A percentile compares a stretch with the other conserved stretches of the same genome.
phyloP scores from a whole-genome alignment of 1,284 basidiomycete species.

The Austroboletus novae-zelandiae region DNA sequence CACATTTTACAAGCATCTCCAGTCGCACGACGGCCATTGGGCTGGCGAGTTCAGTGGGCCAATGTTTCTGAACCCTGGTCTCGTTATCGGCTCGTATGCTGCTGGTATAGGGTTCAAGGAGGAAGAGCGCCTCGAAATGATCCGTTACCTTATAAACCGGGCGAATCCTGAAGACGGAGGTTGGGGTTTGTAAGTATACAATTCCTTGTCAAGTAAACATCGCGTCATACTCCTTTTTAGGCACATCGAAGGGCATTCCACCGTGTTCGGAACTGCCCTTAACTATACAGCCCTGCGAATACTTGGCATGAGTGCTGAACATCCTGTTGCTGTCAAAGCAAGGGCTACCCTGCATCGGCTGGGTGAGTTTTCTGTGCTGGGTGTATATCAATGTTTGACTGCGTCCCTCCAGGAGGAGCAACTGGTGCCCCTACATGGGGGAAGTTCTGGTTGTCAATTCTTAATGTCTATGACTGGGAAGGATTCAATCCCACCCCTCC shows the following conservation, averaged over 20 bases:
- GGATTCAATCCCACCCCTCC: slow-evolving; percentile 93
- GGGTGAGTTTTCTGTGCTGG: slow-evolving; percentile 42
- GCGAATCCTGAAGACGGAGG: slow-evolving; percentile 79
- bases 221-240: slow-evolving; percentile 39
- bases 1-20: slow-evolving; percentile 86
- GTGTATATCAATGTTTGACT: not conserved
- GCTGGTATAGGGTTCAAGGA: slow-evolving; percentile 75
- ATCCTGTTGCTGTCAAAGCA: slow-evolving; percentile 78
- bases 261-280: slow-evolving; percentile 92
- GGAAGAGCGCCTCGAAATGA: slow-evolving; percentile 87
- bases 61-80: slow-evolving; percentile 89
- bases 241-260: slow-evolving; percentile 91
- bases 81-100: slow-evolving; percentile 92
- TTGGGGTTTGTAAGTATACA: slow-evolving; percentile 84
- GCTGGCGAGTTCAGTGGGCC: slow-evolving; percentile 90
- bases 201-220: not conserved
- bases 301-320: slow-evolving; percentile 80
- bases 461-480: slow-evolving; percentile 96
- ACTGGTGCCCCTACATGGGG: slow-evolving; percentile 89
- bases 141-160: slow-evolving; percentile 85
- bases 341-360: slow-evolving; percentile 76
- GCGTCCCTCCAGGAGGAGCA: slow-evolving; percentile 65
- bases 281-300: slow-evolving; percentile 90
- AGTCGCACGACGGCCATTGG: slow-evolving; percentile 94
- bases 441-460: slow-evolving; percentile 93